phyloP scores from a whole-genome alignment of 805 yeast species.

The Cyberlindnera petersonii region DNA sequence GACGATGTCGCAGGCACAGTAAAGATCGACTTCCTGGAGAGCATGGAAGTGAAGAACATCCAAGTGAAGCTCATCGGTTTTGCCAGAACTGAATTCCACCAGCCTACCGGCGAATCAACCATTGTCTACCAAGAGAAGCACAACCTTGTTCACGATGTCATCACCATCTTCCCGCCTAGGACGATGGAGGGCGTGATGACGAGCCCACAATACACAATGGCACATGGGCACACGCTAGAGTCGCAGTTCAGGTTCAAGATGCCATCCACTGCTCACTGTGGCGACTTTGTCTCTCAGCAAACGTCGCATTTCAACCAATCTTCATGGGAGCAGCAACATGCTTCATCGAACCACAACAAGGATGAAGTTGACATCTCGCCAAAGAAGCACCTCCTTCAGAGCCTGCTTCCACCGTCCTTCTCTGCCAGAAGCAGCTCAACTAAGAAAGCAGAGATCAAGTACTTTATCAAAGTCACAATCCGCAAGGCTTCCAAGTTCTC shows the following conservation, averaged over 20 bases:
- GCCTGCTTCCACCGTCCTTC: slow-evolving; percentile 7
- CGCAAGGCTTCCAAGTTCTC: not conserved
- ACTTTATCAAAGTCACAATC: slow-evolving; percentile 5
- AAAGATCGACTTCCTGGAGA: slow-evolving; percentile 3
- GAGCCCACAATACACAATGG: not conserved
- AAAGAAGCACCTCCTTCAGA: not conserved
- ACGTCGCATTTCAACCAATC: slow-evolving; percentile 6
- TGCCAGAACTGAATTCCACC: not conserved
- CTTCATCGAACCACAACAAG: not conserved
- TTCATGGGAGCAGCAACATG: slow-evolving; percentile 1
- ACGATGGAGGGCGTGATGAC: slow-evolving; percentile 1
- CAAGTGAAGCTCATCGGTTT: slow-evolving; percentile 9
- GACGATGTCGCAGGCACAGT: slow-evolving; percentile 8
- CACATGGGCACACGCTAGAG: slow-evolving; percentile 6
- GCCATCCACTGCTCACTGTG: slow-evolving; percentile 9
- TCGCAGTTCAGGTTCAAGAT: slow-evolving; percentile 5
- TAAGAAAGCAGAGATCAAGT: slow-evolving; percentile 6
- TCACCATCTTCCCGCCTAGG: slow-evolving; percentile 7
- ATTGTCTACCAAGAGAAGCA: slow-evolving; percentile 3
- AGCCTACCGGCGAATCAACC: not conserved
- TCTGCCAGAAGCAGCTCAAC: not conserved
- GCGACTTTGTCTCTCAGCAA: not conserved
- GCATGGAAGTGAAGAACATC: slow-evolving; percentile 2
- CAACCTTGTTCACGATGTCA: slow-evolving; percentile 7
- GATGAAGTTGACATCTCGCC: not conserved